A percentile compares a stretch with the other conserved stretches of the same genome.
Evolutionary conservation across 2,329 filamentous ascomycete species (phyloP).

Genomic region (Talaromyces verruculosus): DNA sequence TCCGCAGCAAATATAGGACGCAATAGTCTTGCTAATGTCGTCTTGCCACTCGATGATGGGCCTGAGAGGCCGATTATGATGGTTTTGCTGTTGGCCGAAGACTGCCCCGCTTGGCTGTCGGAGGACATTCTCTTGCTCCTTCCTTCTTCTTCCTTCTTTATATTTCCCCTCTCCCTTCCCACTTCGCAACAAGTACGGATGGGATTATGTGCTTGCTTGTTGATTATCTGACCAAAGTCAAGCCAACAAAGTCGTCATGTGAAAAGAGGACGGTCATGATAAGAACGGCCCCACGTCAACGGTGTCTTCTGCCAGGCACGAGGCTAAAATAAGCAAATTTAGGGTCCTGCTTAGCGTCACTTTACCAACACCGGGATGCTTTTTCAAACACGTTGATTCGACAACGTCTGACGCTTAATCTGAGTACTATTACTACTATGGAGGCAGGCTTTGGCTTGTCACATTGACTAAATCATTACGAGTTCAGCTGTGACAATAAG

Average conservation of each 20-base stretch:
- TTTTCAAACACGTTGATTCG: neutral
- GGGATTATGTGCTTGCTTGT: neutral
- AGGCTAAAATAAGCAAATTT: slow-evolving; percentile 1
- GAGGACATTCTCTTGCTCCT: slow-evolving; percentile 3
- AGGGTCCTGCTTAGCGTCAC: neutral
- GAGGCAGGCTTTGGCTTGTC: neutral
- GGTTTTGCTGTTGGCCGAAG: slow-evolving; percentile 26
- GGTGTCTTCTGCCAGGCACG: neutral
- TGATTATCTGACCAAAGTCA: neutral
- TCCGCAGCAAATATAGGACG: slow-evolving; percentile 70
- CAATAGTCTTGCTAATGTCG: slow-evolving; percentile 81
- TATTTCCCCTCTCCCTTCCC: neutral
- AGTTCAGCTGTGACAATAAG: neutral
- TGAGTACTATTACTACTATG: neutral
- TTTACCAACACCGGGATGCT: neutral
- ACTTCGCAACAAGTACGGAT: neutral
- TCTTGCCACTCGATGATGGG: slow-evolving; percentile 91
- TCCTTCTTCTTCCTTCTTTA: neutral
- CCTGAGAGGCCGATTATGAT: slow-evolving; percentile 81
- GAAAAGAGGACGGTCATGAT: neutral
- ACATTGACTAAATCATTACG: neutral
- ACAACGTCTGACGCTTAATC: neutral
- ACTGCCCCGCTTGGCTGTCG: slow-evolving; percentile 11
- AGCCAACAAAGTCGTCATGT: neutral
- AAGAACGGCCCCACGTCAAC: neutral